Evolutionary conservation across 352 stramenopile genomes (phyloP), one percentile per base, ranked within the genome.

Genomic region (Phytophthora meadii): DNA sequence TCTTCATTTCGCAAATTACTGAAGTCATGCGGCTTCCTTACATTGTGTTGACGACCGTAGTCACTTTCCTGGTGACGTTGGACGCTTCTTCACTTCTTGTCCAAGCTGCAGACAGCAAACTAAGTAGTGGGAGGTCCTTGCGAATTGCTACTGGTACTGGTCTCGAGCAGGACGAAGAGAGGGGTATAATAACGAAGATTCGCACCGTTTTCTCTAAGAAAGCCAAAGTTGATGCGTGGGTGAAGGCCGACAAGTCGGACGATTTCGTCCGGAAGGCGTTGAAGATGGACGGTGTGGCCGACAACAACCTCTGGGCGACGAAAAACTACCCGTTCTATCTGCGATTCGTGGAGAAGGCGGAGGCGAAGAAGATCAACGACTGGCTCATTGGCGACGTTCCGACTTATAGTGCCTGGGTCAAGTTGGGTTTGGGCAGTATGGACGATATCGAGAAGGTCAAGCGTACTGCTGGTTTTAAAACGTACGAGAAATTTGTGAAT

Each of bases 221-320:
- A 42, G 37, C 37, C 7, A n/a, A 10, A 11, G 32, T 36, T 28
- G 17, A 7, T n/a, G 36, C 10, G 25, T 53, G 27, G 46, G 46
- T 10, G 4, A 5, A 53, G 8, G 17, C 15, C 1, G 27, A 24
- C 0, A 53, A 25, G 9, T 11, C 46, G 4, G 28, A 53, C 8
- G 46, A 53, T 17, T 41, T 27, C 15, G 46, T 53, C 15, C 24
- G 15, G 46, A 40, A 53, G 27, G 46, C 46, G 3, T 15, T 53
- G 27, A 53, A 53, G 10, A 8, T 53, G 46, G n/a, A 53, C 2
- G 4, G 4, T 9, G 14, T 53, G 2, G 5, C 46, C 19, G 28
- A 25, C 11, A 14, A 40, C 17, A 5, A n/a, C 2, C 10, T 53
- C 8, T 40, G 19, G 14, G 6, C 25, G 3, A 25, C 1, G 7